Evolutionary conservation across 2,329 filamentous ascomycete genomes (phyloP).

Genomic region (Alternaria sp.): DNA sequence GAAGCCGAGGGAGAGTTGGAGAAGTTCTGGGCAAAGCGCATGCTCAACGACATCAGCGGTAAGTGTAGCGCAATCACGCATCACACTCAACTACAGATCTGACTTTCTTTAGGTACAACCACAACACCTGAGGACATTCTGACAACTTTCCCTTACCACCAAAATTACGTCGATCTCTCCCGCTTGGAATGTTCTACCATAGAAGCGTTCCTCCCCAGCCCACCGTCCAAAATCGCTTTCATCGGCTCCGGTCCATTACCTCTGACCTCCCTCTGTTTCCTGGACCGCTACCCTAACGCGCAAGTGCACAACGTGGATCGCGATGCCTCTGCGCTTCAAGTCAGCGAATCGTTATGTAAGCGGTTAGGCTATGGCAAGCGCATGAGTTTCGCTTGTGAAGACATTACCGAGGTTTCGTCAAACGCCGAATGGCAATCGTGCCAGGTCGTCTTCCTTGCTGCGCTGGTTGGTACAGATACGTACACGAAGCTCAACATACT

Average conservation of each 20-base stretch:
- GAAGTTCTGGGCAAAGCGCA: constrained; percentile 51
- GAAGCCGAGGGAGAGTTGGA: constrained; percentile 56
- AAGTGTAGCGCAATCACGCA: background rate
- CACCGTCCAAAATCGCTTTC: constrained; percentile 52
- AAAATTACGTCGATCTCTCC: constrained; percentile 58
- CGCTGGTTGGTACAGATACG: constrained; percentile 56
- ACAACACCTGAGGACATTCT: background rate
- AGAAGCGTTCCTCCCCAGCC: constrained; percentile 37
- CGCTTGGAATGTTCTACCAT: constrained; percentile 55
- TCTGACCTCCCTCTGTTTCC: constrained; percentile 55
- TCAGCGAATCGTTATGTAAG: constrained; percentile 39
- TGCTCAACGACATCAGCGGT: constrained; percentile 27
- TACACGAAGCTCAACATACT: constrained; percentile 53
- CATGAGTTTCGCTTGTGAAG: constrained; percentile 51
- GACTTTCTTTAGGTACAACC: background rate
- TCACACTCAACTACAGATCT: background rate
- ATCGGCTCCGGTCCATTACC: constrained; percentile 60
- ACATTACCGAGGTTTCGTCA: constrained; percentile 26
- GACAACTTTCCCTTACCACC: constrained; percentile 55
- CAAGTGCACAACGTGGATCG: constrained; percentile 53
- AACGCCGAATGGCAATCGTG: constrained; percentile 40
- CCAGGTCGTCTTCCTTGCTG: constrained; percentile 59
- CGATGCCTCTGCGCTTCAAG: constrained; percentile 43
- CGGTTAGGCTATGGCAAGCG: constrained; percentile 46
- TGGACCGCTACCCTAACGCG: constrained; percentile 41